Conservation (phyloP, 2,329 filamentous ascomycete species). For the Cladophialophora immunda region DNA sequence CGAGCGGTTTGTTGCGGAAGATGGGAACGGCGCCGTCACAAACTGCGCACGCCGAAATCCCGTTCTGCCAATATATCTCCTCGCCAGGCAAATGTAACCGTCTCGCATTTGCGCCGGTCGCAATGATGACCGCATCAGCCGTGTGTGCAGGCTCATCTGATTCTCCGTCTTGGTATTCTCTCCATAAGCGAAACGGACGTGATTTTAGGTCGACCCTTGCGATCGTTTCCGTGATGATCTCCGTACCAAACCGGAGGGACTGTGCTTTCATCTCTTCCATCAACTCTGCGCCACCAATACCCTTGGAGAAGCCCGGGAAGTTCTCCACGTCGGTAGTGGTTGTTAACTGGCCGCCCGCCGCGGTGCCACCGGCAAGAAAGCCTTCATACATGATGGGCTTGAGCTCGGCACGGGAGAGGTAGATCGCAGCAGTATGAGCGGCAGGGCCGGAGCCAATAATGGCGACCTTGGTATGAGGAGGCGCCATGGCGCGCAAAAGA, state of each 20-base stretch:
- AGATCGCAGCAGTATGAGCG: conserved; percentile 96
- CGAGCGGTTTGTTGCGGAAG: conserved; percentile 94
- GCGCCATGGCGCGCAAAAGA: conserved; percentile 78
- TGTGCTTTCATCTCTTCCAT: conserved; percentile 97
- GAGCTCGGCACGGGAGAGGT: conserved; percentile 91
- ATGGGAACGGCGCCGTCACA: conserved; percentile 97
- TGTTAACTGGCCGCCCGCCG: conserved; percentile 94
- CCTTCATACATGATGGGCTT: conserved; percentile 97
- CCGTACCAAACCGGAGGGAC: conserved; percentile 89
- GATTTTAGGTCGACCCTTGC: conserved; percentile 82
- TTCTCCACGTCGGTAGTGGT: conserved; percentile 99
- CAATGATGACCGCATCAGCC: conserved; percentile 90
- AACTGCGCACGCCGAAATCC: conserved; percentile 94
- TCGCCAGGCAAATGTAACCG: conserved; percentile 85
- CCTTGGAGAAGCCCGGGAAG: conserved; percentile 91
- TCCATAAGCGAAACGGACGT: conserved; percentile 91
- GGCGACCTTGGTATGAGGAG: conserved; percentile 40
- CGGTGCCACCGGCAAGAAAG: conserved; percentile 96
- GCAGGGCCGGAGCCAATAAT: conserved; percentile 93
- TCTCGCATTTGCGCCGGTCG: conserved; percentile 91
- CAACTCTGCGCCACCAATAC: conserved; percentile 84
- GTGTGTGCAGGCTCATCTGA: conserved; percentile 78
- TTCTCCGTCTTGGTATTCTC: conserved; percentile 80
- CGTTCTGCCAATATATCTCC: conserved; percentile 96
- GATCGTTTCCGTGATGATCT: conserved; percentile 93